Base-by-base conservation (phyloP, 1,284 basidiomycete species). In the Fomitopsis betulina region DNA sequence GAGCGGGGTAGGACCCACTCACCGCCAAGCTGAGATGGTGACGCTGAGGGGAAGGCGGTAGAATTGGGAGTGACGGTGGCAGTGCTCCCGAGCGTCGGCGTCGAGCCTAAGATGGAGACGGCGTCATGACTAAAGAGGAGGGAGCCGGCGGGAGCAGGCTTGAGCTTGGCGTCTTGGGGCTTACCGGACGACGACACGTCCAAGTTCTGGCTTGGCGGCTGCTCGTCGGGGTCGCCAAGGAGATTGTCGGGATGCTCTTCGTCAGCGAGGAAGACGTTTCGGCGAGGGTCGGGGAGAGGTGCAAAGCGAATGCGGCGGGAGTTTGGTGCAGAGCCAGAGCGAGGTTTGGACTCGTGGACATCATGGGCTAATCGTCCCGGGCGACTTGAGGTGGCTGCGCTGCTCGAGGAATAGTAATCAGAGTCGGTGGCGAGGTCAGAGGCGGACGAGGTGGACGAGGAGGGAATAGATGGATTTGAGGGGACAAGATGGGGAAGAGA, bases 281-380 rank as follows among this genome's bases (percentile, higher is more conserved):
- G 75, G n/a, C 83, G 77, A 15, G 86, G 86, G 60, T 88, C 85
- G 4, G 89, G 89, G n/a, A 91, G 80, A 2, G 89, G 89, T 0
- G 89, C 89, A 62, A 91, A 91, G 61, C 86, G 83, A 56, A 91
- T 90, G 59, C 75, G 72, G 67, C 81, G 72, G 59, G 74, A 60
- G 60, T 69, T 63, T 12, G 67, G 63, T 17, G 65, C 56, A 8
- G 71, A 71, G 56, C 57, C 60, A 19, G 61, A 56, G 47, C 63
- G 65, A 13, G 65, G 53, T 51, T 65, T 68, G 23, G 53, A 60
- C 40, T 61, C 57, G 57, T 62, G 63, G 53, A 52, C 55, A 40
- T 58, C 32, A 38, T 50, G 58, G 49, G 25, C 65, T 49, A 25
- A 60, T 64, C 32, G 62, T 37, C 59, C 58, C 6, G 54, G 57